A percentile compares a stretch with the other conserved stretches of the same genome.
Conservation (phyloP, 1,139 yeast species). For the Geotrichum klebahnii region DNA sequence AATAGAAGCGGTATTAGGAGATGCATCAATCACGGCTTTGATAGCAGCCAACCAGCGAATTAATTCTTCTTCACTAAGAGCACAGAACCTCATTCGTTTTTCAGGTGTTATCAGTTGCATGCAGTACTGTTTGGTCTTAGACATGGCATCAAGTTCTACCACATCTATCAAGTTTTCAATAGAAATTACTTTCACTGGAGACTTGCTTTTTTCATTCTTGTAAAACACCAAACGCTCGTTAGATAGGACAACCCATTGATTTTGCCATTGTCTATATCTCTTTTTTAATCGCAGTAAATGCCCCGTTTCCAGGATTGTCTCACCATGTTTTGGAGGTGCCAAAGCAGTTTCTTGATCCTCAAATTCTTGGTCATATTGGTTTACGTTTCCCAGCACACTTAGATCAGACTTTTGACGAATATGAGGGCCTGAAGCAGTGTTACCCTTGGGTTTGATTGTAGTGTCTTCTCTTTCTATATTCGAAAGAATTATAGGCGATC, state of each 20-base stretch:
- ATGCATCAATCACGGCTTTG: constrained; percentile 31
- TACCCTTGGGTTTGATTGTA: background rate
- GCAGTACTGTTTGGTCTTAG: constrained; percentile 47
- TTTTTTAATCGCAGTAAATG: constrained; percentile 43
- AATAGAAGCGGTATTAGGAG: constrained; percentile 8
- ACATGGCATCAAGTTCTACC: constrained; percentile 51
- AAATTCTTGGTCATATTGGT: too few species aligned
- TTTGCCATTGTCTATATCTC: constrained; percentile 49
- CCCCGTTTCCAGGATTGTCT: constrained; percentile 33
- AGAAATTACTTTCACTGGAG: constrained; percentile 37
- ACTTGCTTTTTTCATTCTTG: constrained; percentile 36
- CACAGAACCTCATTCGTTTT: constrained; percentile 47
- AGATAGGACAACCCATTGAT: constrained; percentile 46
- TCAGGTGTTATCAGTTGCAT: constrained; percentile 48
- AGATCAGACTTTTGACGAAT: too few species aligned
- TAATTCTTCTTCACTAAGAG: constrained; percentile 47
- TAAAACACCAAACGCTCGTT: constrained; percentile 44
- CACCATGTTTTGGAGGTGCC: background rate
- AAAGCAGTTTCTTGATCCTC: too few species aligned
- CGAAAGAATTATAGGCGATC: background rate
- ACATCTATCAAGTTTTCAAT: constrained; percentile 46
- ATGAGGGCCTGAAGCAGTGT: too few species aligned
- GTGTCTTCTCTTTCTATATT: background rate
- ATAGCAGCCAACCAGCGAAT: constrained; percentile 51
- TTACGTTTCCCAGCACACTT: too few species aligned